Base-by-base conservation (phyloP, 345 rosid species). In the Eucalyptus sp. region DNA sequence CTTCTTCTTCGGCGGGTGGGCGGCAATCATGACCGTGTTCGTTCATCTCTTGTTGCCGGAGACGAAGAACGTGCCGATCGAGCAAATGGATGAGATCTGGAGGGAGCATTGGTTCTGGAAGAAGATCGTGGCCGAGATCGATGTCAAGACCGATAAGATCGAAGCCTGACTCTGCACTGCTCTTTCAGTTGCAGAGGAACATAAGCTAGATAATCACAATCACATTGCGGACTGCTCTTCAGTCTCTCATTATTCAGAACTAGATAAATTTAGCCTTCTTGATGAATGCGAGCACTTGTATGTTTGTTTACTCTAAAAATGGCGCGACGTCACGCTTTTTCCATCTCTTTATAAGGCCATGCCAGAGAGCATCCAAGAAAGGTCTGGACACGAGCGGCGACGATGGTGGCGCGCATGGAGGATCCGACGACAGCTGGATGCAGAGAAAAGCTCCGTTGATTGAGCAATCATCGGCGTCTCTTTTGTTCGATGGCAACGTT, bases 1-100 rank as follows among this genome's bases (percentile, higher is more conserved):
- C 92, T 93, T 93, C 93, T 91, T 93, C 86, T 94, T 92, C 64
- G 92, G 93, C 1, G 90, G 93, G 5, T 93, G 94, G 94, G 94
- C 90, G 22, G 91, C 50, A 12, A 89, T 90, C 50, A 94, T 92
- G 95, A 92, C 94, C 43, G 90, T 17, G 5, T 94, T 94, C 86
- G 92, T 93, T 87, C 84, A 89, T 86, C 86, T 86, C 11, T 56
- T 92, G 52, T 58, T 94, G 84, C 94, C 93, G 3, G 94, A 94
- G 92, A 93, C 94, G 3, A 94, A 92, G 84, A 90, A 88, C 24
- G 41, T 91, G 60, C 94, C 93, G 2, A 93, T 94, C 44, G 95
- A 93, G 92, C 83, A 88, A 85, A 92, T 93, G 93, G 93, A 92
- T 7, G 76, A 27, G 29, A 93, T 94, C 58, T 92, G 95, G 95